Base-by-base conservation (phyloP, 108 stramenopile genomes). In the Thalassiosira profunda region DNA sequence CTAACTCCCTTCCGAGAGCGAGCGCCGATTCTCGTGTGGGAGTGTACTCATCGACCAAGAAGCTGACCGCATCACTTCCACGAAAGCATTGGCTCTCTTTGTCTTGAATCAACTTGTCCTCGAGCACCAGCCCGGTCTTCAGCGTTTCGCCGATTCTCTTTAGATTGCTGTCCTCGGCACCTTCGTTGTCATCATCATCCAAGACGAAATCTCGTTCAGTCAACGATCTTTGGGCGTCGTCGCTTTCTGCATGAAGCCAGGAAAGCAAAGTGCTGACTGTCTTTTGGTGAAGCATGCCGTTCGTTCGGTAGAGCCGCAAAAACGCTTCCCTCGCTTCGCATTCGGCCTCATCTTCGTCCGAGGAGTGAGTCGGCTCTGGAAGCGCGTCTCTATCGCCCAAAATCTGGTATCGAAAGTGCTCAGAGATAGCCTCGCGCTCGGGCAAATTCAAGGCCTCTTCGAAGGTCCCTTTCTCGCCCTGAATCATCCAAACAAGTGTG, bases 401-500 rank as follows among this genome's bases (percentile, higher is more conserved):
- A 25, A 24, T 53, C 4, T 31, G 52, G 23, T 53, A 53, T 1
- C 33, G 17, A 24, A 53, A 53, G 4, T 53, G 8, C 6, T 28
- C 29, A 1, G 52, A 53, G 33, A 6, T 31, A 25, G 17, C 5
- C 11, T 28, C 21, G n/a, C 1, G 52, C 24, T 53, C 23, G 1
- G n/a, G 24, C 24, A 53, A 14, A 31, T 53, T 53, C 52, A 53
- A 4, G 23, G 23, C 1, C 14, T 41, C 21, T 15, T 11, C 58
- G 18, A 54, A 58, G 21, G n/a, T 59, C 10, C 15, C 2, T 4
- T 58, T 11, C n/a, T 30, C 45, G 28, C 24, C 35, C 34, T 58
- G 58, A 17, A 59, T 1, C 9, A 58, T 28, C 67, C 67, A 69
- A 28, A 61, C n/a, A 15, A 69, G 57, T 33, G 29, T 42, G 23